phyloP scores from a whole-genome alignment of 2,329 filamentous ascomycete species.

The Ceratocystis papillata region DNA sequence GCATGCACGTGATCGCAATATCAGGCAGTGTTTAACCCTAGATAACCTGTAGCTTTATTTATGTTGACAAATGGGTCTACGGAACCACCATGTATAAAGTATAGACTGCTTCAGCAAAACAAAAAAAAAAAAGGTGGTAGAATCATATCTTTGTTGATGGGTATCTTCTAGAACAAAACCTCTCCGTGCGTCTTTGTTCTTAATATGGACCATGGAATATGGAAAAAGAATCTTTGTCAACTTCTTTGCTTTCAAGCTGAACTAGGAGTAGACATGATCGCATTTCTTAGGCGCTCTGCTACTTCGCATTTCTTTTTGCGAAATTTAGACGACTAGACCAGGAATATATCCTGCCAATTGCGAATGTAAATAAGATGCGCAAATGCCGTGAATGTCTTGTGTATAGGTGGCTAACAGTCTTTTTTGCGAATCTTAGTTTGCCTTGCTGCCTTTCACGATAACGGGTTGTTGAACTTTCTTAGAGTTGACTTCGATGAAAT shows the following conservation, averaged over 20 bases:
- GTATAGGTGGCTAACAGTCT: too few species aligned
- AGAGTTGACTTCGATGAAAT: conserved; percentile 94
- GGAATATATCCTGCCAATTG: neutral
- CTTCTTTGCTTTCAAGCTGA: neutral
- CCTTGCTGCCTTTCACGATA: conserved; percentile 18
- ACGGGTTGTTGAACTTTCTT: conserved; percentile 17
- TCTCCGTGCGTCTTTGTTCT: neutral
- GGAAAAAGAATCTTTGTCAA: neutral
- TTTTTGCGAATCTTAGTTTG: conserved; percentile 17
- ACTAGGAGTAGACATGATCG: neutral
- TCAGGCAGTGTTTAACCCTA: neutral
- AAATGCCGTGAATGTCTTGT: neutral
- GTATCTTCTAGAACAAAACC: conserved; percentile 18
- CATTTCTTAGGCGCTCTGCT: neutral
- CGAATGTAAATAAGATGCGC: neutral
- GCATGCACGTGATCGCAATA: conserved; percentile 18
- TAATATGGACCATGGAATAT: neutral
- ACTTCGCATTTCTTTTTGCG: neutral
- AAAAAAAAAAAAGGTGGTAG: neutral
- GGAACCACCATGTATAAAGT: too few species aligned
- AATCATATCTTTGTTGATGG: conserved; percentile 17
- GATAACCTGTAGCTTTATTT: neutral
- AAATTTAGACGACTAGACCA: neutral
- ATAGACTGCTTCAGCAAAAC: neutral
- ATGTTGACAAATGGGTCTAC: too few species aligned